Evolutionary conservation across 805 yeast species (phyloP), one percentile per base, ranked within the genome.

Genomic region (Cyberlindnera xylosilytica): DNA sequence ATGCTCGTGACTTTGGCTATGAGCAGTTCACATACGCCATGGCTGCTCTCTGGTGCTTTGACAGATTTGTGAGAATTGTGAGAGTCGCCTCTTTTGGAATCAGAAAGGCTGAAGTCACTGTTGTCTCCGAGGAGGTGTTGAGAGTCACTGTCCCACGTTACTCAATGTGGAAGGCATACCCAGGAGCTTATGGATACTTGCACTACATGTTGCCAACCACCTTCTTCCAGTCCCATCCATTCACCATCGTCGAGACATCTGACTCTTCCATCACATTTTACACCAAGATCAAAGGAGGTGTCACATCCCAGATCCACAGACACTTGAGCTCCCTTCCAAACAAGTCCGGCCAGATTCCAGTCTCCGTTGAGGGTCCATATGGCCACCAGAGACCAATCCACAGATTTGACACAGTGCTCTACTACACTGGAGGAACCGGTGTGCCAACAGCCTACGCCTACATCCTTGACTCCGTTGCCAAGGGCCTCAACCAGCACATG

Each of bases 201-300:
- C 74, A 81, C 61, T 79, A 81, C 58, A 49, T 81, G 41, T 64
- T 73, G 32, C 66, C 73, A 19, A 56, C 63, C 2, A 63, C 73
- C 29, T 78, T 81, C 59, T 81, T 81, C 78, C 87, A 83, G 58
- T 76, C 83, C 6, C 88, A 83, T 57, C 91, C 91, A 12, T 83
- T 86, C 62, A 80, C 91, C 4, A 62, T 76, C 20, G 67, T 75
- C 33, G 71, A 71, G 40, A 60, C 71, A 4, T 56, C 55, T 39
- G 65, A 64, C 28, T 62, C 63, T 48, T 61, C 63, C 38, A 60
- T 78, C 20, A 64, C 68, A 3, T 65, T 76, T 46, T 69, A 62
- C 50, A 68, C 76, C 46, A 77, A 74, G 57, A 74, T 70, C 36
- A 78, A 78, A 58, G 72, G 74, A 24, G 88, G 87, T 54, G 62